Conservation (phyloP, 305 asterid genomes). For the Fraxinus floribunda region DNA sequence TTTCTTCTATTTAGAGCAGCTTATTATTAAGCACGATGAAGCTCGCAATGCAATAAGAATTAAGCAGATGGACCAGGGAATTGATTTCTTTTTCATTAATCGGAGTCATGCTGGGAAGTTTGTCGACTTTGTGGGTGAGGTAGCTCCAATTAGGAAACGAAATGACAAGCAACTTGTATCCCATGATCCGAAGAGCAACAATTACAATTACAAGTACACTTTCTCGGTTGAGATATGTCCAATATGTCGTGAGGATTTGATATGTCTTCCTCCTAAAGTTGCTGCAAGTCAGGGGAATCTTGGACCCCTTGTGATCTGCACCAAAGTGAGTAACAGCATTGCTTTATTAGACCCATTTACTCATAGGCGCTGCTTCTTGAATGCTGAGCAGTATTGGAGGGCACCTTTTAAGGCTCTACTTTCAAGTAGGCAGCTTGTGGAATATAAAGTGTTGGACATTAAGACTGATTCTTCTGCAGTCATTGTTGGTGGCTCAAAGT, state of each 20-base stretch:
- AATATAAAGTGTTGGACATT: constrained; percentile 52
- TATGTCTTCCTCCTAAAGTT: constrained; percentile 59
- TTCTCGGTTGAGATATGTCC: constrained; percentile 64
- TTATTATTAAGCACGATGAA: constrained; percentile 55
- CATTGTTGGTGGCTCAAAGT: constrained; percentile 45
- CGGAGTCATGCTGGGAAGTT: constrained; percentile 66
- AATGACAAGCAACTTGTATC: constrained; percentile 66
- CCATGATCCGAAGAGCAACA: constrained; percentile 60
- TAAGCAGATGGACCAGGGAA: constrained; percentile 69
- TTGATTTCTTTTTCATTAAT: constrained; percentile 69
- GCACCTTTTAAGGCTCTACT: constrained; percentile 51
- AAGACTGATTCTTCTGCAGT: constrained; percentile 44
- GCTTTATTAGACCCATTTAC: constrained; percentile 52
- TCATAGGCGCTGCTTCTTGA: constrained; percentile 43
- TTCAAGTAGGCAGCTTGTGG: constrained; percentile 58
- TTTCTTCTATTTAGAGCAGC: constrained; percentile 70
- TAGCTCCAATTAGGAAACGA: constrained; percentile 49
- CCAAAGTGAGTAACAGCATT: constrained; percentile 47
- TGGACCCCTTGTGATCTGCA: constrained; percentile 70
- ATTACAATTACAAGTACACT: constrained; percentile 49
- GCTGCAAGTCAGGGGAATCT: constrained; percentile 48
- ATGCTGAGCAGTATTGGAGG: constrained; percentile 55
- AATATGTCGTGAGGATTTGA: constrained; percentile 68
- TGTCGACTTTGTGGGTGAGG: constrained; percentile 66
- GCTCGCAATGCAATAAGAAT: constrained; percentile 68